Percentiles rank a stretch among this genome's conserved stretches.
Evolutionary conservation across 441 rosid genomes (phyloP).

Genomic region (Melastoma candidum): DNA sequence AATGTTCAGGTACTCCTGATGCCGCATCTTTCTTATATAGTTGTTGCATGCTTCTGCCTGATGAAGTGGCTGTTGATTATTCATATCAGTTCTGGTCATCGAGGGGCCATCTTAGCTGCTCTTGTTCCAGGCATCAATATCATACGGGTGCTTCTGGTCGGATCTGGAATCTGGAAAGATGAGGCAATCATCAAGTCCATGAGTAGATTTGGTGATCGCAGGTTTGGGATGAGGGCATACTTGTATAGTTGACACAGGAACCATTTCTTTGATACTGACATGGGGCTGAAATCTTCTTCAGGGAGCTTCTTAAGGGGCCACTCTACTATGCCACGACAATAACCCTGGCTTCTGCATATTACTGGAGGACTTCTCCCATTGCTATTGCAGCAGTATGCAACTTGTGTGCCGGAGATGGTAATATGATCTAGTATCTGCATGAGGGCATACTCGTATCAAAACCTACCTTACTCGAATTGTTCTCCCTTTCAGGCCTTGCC

Average conservation of each 20-base stretch:
- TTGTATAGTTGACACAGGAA: background rate
- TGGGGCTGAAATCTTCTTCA: constrained; percentile 21
- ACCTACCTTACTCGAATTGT: background rate
- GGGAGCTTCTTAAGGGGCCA: constrained; percentile 84
- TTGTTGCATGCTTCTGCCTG: constrained; percentile 6
- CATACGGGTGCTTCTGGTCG: constrained; percentile 61
- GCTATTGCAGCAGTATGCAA: constrained; percentile 65
- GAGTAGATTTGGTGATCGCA: constrained; percentile 82
- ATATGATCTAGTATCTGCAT: background rate
- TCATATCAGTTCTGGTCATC: constrained; percentile 49
- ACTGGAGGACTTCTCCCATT: constrained; percentile 74
- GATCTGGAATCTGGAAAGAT: constrained; percentile 64
- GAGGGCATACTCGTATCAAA: background rate
- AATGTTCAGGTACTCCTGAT: constrained; percentile 52
- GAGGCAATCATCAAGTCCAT: constrained; percentile 82
- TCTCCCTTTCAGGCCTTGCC: constrained; percentile 49
- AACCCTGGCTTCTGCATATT: constrained; percentile 44
- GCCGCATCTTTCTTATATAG: background rate
- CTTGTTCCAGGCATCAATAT: constrained; percentile 56
- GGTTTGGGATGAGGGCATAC: constrained; percentile 22
- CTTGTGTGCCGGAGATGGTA: constrained; percentile 95
- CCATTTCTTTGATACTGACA: background rate
- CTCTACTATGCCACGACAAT: constrained; percentile 56
- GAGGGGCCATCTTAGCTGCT: constrained; percentile 72
- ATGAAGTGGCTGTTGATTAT: constrained; percentile 13